A percentile compares a stretch with the other conserved stretches of the same genome.
phyloP scores from a whole-genome alignment of 2,329 filamentous ascomycete genomes.

The Penicillium sp. region DNA sequence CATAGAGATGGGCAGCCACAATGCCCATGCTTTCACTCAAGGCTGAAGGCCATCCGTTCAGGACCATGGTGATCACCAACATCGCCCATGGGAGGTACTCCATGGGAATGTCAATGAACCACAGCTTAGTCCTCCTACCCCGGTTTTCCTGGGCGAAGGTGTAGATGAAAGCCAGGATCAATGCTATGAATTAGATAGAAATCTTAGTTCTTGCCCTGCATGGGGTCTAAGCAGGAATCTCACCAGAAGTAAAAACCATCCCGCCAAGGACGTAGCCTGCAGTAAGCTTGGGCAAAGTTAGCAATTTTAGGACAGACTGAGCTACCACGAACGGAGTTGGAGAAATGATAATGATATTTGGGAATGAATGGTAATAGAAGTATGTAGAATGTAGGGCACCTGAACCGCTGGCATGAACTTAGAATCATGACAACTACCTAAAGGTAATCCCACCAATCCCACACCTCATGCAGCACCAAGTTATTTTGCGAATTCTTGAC shows the following conservation, averaged over 20 bases:
- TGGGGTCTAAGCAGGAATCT: conserved; percentile 12
- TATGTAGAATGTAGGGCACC: conserved; percentile 62
- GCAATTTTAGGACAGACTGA: conserved; percentile 20
- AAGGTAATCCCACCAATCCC: conserved; percentile 73
- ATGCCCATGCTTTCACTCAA: conserved; percentile 73
- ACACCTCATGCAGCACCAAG: conserved; percentile 63
- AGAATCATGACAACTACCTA: conserved; percentile 58
- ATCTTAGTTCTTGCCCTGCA: neutral
- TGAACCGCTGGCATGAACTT: conserved; percentile 63
- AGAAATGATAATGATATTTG: conserved; percentile 22
- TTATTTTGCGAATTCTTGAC: conserved; percentile 58
- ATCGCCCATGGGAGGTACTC: conserved; percentile 80
- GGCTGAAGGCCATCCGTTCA: conserved; percentile 58
- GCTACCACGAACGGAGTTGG: conserved; percentile 21
- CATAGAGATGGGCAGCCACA: conserved; percentile 81
- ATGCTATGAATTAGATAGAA: conserved; percentile 45
- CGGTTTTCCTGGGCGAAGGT: conserved; percentile 85
- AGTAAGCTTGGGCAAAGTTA: conserved; percentile 36
- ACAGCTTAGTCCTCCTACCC: conserved; percentile 72
- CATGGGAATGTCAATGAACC: conserved; percentile 79
- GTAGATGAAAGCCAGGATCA: conserved; percentile 79
- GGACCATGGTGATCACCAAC: conserved; percentile 71
- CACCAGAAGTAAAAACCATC: conserved; percentile 40
- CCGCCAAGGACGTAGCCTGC: conserved; percentile 39
- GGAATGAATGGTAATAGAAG: conserved; percentile 16